phyloP scores from a whole-genome alignment of 768 basidiomycete species.

The Tylopilus subfusipes region DNA sequence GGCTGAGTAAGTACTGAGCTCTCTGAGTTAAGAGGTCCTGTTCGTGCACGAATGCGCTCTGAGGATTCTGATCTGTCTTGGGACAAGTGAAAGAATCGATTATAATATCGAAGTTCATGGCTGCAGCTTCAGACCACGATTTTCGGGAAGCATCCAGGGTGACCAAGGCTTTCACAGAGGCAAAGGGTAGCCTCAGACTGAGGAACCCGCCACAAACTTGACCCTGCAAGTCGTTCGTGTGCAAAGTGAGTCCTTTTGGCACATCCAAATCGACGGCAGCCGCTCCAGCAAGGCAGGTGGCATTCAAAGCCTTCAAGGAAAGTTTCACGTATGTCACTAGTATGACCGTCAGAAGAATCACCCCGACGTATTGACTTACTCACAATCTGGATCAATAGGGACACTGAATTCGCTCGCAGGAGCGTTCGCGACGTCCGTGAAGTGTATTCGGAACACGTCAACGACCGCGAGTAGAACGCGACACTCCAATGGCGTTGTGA shows the following conservation, averaged over 20 bases:
- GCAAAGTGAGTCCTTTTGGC: constrained; percentile 57
- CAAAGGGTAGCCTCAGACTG: constrained; percentile 53
- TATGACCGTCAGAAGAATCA: constrained; percentile 8
- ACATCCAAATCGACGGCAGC: constrained; percentile 55
- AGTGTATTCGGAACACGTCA: constrained; percentile 64
- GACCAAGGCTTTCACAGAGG: constrained; percentile 49
- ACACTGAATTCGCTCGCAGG: constrained; percentile 67
- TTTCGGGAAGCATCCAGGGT: constrained; percentile 36
- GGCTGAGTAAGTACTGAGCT: constrained; percentile 49
- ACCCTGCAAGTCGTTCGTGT: constrained; percentile 75
- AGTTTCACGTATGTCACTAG: constrained; percentile 85
- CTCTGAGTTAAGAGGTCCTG: constrained; percentile 74
- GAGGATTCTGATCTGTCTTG: constrained; percentile 53
- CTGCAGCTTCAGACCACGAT: constrained; percentile 67
- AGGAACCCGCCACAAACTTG: constrained; percentile 61
- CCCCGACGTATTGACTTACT: constrained; percentile 20
- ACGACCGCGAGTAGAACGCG: constrained; percentile 49
- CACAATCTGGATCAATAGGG: constrained; percentile 75
- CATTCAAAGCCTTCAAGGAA: constrained; percentile 49
- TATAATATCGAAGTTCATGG: constrained; percentile 48
- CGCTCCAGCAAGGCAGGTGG: constrained; percentile 50
- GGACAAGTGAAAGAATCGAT: constrained; percentile 66
- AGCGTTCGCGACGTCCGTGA: constrained; percentile 72
- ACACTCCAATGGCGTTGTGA: constrained; percentile 52
- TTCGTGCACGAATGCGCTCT: constrained; percentile 60